A percentile compares a stretch with the other conserved stretches of the same genome.
Evolutionary conservation across 352 stramenopile genomes (phyloP).

Genomic region (Thalassiosira ordinaria): DNA sequence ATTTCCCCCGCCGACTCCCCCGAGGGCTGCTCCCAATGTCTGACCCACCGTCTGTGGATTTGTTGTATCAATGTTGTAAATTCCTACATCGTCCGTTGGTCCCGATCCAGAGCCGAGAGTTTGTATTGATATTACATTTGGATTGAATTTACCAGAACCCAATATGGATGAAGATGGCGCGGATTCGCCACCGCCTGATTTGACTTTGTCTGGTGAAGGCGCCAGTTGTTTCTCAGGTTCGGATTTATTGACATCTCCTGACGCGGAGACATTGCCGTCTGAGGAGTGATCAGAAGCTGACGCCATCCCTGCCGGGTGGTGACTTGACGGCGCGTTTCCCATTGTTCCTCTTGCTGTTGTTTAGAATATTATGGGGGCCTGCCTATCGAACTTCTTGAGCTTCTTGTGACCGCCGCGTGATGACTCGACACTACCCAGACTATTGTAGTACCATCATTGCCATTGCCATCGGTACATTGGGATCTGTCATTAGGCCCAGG

Average conservation of each 20-base stretch:
- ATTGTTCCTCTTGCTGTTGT: too few species aligned
- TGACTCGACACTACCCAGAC: too few species aligned
- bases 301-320: not conserved
- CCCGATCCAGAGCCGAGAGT: conserved; percentile 27
- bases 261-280: not conserved
- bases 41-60: conserved; percentile 6
- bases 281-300: not conserved
- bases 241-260: not conserved
- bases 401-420: too few species aligned
- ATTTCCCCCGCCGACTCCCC: conserved; percentile 7
- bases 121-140: conserved; percentile 46
- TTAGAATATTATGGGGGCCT: too few species aligned
- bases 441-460: too few species aligned
- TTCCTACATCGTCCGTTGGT: not conserved
- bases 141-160: conserved; percentile 19
- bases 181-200: not conserved
- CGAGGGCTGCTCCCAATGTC: conserved; percentile 15
- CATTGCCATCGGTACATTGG: too few species aligned
- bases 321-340: conserved; percentile 2
- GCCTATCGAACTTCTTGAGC: too few species aligned
- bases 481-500: too few species aligned
- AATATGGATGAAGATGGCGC: not conserved
- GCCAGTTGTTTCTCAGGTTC: not conserved
- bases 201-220: not conserved
- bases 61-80: conserved; percentile 14